Evolutionary conservation across 192 early-diverging fungal genomes (phyloP).

Genomic region (Geranomyces variabilis): DNA sequence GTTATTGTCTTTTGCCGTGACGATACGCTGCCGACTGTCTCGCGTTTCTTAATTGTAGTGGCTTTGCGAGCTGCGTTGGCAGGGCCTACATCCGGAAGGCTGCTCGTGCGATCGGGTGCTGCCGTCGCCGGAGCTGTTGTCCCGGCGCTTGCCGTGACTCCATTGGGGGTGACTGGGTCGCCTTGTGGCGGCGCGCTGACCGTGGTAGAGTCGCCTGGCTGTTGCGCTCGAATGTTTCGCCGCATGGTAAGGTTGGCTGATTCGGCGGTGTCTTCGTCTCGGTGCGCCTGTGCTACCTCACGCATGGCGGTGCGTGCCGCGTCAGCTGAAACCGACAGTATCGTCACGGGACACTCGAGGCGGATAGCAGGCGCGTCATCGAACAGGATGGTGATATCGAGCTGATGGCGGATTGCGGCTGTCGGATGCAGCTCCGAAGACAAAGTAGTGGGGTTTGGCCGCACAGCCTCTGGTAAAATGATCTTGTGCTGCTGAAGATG

Average conservation of each 20-base stretch:
- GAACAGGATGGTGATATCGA: constrained; percentile 7
- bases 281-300: background rate
- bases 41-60: constrained; percentile 3
- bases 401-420: constrained; percentile 8
- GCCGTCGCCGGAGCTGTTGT: background rate
- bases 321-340: constrained; percentile 6
- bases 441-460: constrained; percentile 14
- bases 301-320: background rate
- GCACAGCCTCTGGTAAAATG: background rate
- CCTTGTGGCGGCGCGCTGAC: background rate
- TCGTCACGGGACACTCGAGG: constrained; percentile 15
- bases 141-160: background rate
- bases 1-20: no score
- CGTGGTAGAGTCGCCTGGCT: background rate
- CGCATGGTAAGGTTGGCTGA: no score
- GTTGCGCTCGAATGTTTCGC: no score
- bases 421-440: background rate
- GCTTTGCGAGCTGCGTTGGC: background rate
- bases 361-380: constrained; percentile 18
- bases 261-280: no score
- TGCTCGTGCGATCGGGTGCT: background rate
- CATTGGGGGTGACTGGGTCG: background rate
- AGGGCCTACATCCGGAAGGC: background rate
- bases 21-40: background rate
- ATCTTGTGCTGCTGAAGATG: constrained; percentile 10